Percentiles rank a stretch among this genome's conserved stretches.
These are phyloP conservation scores for Cucumis melo DNA, from an alignment of 306 rosid species.

Conservation along the genomic window DNA sequence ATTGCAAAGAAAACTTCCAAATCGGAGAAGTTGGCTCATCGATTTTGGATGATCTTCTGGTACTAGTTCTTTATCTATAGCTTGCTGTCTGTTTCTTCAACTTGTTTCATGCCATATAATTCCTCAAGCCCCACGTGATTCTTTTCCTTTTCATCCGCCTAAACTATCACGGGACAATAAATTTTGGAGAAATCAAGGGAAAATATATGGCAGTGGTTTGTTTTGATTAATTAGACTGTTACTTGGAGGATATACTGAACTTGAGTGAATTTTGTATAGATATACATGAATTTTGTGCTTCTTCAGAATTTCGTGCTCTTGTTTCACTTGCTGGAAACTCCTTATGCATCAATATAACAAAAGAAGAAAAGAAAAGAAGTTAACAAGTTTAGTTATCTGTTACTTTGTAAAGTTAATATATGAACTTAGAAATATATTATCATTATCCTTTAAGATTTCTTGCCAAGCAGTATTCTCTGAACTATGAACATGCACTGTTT, in stretches of 20 bases:
- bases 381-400: not conserved
- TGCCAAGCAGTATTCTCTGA: constrained; percentile 45
- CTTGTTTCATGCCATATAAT: not conserved
- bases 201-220: no score
- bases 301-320: constrained; percentile 47
- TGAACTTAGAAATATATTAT: not conserved
- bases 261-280: no score
- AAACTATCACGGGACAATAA: not conserved
- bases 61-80: not conserved
- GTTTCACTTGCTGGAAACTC: constrained; percentile 48
- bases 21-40: not conserved
- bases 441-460: constrained; percentile 48
- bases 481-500: constrained; percentile 42
- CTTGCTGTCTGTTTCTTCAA: not conserved
- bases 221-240: no score
- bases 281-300: no score
- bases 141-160: not conserved
- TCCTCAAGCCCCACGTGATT: not conserved
- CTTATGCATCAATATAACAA: constrained; percentile 31
- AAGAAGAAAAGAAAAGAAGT: not conserved
- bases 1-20: not conserved
- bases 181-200: not conserved
- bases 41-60: not conserved
- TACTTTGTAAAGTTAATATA: no score
- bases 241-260: no score